A percentile compares a stretch with the other conserved stretches of the same genome.
Conservation (phyloP, 495 filamentous ascomycete genomes). For the Trichoderma parareesei region DNA sequence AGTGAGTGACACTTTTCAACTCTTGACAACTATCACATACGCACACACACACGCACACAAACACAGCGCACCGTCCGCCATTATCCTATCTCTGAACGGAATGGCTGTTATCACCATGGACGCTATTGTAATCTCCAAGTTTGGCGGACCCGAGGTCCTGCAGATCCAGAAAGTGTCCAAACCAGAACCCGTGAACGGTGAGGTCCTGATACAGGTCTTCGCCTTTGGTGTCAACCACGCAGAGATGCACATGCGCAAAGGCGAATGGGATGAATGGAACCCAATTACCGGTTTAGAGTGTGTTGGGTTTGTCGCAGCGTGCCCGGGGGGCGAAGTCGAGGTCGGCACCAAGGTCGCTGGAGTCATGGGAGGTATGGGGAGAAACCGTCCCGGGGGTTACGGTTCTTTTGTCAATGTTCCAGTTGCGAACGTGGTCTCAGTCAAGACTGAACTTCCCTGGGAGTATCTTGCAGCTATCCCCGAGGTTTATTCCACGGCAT, state of each 20-base stretch:
- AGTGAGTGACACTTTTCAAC: too few species aligned
- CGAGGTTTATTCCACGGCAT: constrained; percentile 36
- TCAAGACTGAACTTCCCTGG: constrained; percentile 29
- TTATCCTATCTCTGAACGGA: neutral
- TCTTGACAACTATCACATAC: too few species aligned
- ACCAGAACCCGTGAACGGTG: constrained; percentile 23
- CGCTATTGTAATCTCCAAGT: constrained; percentile 34
- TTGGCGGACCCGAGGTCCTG: constrained; percentile 33
- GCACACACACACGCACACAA: neutral
- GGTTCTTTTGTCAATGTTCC: constrained; percentile 31
- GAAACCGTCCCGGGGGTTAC: constrained; percentile 33
- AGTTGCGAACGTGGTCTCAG: constrained; percentile 28
- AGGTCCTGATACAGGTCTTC: constrained; percentile 32
- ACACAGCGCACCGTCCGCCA: neutral
- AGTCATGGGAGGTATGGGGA: constrained; percentile 39
- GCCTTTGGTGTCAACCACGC: constrained; percentile 44
- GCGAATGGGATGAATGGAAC: constrained; percentile 42
- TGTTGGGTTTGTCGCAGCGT: constrained; percentile 33
- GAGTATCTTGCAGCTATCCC: constrained; percentile 36
- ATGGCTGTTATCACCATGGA: constrained; percentile 25
- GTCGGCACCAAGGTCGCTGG: constrained; percentile 30
- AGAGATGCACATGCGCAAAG: constrained; percentile 44
- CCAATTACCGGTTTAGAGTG: constrained; percentile 40
- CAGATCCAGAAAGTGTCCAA: constrained; percentile 26
- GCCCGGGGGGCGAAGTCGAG: constrained; percentile 28